Base-by-base conservation (phyloP, 2,329 filamentous ascomycete genomes). In the Colletotrichum aenigma region DNA sequence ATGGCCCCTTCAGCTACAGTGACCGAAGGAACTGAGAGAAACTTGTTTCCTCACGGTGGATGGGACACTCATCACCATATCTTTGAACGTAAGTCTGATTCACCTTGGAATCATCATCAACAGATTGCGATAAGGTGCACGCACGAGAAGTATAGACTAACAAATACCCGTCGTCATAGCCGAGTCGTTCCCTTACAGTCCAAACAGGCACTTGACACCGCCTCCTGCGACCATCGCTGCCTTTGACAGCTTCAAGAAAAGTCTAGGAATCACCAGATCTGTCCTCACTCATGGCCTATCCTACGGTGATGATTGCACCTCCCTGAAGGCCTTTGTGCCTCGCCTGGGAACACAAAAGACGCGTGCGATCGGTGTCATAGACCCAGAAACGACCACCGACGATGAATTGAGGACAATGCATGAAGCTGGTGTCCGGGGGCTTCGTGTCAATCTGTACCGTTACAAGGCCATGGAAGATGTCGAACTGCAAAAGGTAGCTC, bases 391-490 rank as follows among this genome's bases (percentile, higher is more conserved):
- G 0, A 77, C 79, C 1, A 80, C 79, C 3, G 71, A 78, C 7
- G 72, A 65, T 9, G 80, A 81, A 24, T 71, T 83, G 1, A 66
- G 26, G 5, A 75, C 78, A 10, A 80, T 84, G 78, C 80, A 81
- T 18, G 66, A 61, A 6, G 77, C 77, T 0, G 84, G 84, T 2
- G 79, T 84, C 3, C 79, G 84, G 1, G 83, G 84, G 1, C 79
- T 86, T 4, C 77, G 84, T 8, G 81, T 86, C 5, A 85, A 85
- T 43, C 73, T 85, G 7, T 85, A 85, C 65, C 78, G 79, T 32
- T 83, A 84, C 64, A 77, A 79, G 0, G 84, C 84, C 2, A 84
- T 85, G 83, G 80, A 85, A 28, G 81, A 85, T 62, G 81, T 84
- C 4, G 78, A 83, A 21, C 71, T 80, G 2, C 84, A 85, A 60